phyloP scores from a whole-genome alignment of 495 filamentous ascomycete species.

The Penicillium nucicola region DNA sequence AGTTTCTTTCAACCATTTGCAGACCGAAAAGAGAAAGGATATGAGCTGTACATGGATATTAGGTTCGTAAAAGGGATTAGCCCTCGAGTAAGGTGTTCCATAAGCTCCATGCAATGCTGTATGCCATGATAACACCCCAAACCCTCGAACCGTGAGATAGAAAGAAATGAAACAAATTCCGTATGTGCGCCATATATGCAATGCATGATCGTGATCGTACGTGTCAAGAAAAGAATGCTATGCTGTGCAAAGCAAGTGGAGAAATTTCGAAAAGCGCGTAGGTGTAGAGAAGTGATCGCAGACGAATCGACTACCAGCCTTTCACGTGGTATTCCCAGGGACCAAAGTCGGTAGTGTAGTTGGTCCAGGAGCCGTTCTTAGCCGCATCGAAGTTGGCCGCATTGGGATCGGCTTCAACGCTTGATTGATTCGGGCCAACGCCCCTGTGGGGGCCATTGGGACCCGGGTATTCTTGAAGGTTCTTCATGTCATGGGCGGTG shows the following conservation, averaged over 20 bases:
- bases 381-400: conserved; percentile 33
- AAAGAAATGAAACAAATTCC: conserved; percentile 29
- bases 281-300: conserved; percentile 4
- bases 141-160: conserved; percentile 16
- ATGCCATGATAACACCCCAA: conserved; percentile 18
- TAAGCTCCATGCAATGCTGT: conserved; percentile 18
- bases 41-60: conserved; percentile 45
- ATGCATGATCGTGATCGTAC: conserved; percentile 47
- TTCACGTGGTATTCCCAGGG: conserved; percentile 68
- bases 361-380: conserved; percentile 62
- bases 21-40: conserved; percentile 20
- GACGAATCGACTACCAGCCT: conserved; percentile 55
- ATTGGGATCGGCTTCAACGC: conserved; percentile 13
- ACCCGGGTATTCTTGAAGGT: conserved; percentile 71
- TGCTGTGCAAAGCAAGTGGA: conserved; percentile 21
- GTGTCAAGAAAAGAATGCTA: conserved; percentile 27
- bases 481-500: conserved; percentile 84
- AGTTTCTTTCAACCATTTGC: conserved; percentile 13
- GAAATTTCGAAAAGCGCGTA: background rate
- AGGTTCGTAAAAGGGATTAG: conserved; percentile 24
- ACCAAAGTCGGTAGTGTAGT: conserved; percentile 59
- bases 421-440: conserved; percentile 10
- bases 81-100: conserved; percentile 6
- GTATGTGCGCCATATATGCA: conserved; percentile 44
- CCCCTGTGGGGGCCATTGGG: conserved; percentile 30